Conservation (phyloP, 805 yeast species). For the Phaffomyces opuntiae region DNA sequence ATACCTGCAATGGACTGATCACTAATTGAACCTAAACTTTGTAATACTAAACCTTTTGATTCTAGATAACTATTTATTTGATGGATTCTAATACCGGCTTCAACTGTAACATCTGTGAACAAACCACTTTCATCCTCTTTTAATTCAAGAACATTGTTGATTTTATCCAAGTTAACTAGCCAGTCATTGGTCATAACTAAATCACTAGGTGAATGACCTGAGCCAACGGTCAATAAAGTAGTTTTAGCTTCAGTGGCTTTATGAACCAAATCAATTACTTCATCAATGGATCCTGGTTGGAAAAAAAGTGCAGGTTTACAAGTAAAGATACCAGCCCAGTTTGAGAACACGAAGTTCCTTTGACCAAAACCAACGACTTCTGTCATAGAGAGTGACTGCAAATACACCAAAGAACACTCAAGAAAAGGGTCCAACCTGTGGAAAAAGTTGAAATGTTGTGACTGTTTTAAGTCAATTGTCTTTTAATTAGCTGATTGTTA, state of each 20-base stretch:
- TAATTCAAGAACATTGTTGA: constrained; percentile 47
- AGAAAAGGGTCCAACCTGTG: no score
- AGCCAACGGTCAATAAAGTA: constrained; percentile 79
- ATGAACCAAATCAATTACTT: constrained; percentile 58
- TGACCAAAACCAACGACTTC: constrained; percentile 21
- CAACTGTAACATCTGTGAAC: constrained; percentile 87
- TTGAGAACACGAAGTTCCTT: constrained; percentile 31
- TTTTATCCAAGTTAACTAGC: constrained; percentile 79
- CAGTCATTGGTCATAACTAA: constrained; percentile 84
- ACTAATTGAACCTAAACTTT: constrained; percentile 87
- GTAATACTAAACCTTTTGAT: constrained; percentile 65
- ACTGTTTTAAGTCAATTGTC: neutral
- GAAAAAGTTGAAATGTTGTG: no score
- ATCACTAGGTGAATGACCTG: constrained; percentile 93
- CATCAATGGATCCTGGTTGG: constrained; percentile 69
- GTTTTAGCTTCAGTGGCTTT: constrained; percentile 52
- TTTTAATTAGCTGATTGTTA: constrained; percentile 6
- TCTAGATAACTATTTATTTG: constrained; percentile 66
- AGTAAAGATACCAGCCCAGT: constrained; percentile 86
- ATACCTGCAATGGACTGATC: constrained; percentile 95
- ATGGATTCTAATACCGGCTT: constrained; percentile 80
- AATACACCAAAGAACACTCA: neutral
- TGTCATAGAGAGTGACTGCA: neutral
- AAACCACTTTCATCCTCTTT: constrained; percentile 47
- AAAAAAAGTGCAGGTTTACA: constrained; percentile 72